phyloP scores from a whole-genome alignment of 2,329 filamentous ascomycete species.

The Monilinia polystroma region DNA sequence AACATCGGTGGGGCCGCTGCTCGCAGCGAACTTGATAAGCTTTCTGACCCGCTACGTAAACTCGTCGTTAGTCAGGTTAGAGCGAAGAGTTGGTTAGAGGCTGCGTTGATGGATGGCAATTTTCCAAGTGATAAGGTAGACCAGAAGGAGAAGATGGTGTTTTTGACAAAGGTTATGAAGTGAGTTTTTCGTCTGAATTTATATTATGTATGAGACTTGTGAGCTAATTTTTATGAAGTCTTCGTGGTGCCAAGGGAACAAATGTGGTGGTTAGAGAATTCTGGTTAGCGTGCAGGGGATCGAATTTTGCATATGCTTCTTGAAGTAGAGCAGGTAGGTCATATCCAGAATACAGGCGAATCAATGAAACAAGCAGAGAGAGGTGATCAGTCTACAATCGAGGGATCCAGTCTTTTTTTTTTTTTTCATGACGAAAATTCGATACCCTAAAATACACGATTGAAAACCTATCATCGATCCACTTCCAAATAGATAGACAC shows the following conservation, averaged over 20 bases:
- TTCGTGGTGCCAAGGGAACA: constrained; percentile 63
- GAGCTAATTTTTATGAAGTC: constrained; percentile 42
- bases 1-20: constrained; percentile 68
- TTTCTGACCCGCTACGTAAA: constrained; percentile 70
- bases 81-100: constrained; percentile 62
- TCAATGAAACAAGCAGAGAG: not conserved
- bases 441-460: not conserved
- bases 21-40: constrained; percentile 69
- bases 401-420: not conserved
- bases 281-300: constrained; percentile 65
- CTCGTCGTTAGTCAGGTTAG: constrained; percentile 56
- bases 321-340: constrained; percentile 2
- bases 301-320: constrained; percentile 60
- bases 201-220: not conserved
- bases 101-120: constrained; percentile 52
- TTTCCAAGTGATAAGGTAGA: constrained; percentile 59
- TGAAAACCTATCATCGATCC: not conserved
- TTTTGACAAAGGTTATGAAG: constrained; percentile 65
- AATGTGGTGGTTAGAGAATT: constrained; percentile 70
- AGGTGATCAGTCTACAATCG: not conserved
- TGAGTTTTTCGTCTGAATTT: constrained; percentile 41
- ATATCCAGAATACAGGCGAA: not conserved
- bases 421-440: not conserved
- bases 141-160: constrained; percentile 58
- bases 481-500: constrained; percentile 1